Evolutionary conservation across 306 rosid species (phyloP).

Genomic region (Castanospermum australe): DNA sequence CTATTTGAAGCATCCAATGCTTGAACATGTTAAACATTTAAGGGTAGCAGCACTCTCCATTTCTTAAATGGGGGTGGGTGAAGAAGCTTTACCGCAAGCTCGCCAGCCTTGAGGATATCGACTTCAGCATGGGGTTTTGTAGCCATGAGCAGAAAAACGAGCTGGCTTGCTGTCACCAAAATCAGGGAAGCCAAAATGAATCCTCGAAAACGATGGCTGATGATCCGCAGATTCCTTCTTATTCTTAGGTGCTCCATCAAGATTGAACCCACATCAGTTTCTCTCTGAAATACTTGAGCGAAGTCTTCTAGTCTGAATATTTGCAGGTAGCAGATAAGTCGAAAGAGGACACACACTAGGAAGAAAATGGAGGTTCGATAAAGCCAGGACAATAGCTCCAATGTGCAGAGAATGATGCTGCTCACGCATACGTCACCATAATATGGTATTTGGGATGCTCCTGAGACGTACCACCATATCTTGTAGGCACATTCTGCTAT

Average conservation of each 20-base stretch:
- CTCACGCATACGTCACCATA: constrained; percentile 59
- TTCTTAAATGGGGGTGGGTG: background rate
- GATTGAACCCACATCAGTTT: constrained; percentile 69
- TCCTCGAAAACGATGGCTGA: constrained; percentile 80
- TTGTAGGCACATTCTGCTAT: constrained; percentile 66
- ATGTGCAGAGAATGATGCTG: constrained; percentile 40
- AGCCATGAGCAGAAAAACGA: constrained; percentile 57
- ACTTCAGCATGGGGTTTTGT: constrained; percentile 51
- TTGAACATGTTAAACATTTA: background rate
- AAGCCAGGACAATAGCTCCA: constrained; percentile 86
- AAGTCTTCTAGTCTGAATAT: constrained; percentile 69
- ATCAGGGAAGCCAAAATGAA: constrained; percentile 68
- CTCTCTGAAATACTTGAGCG: constrained; percentile 57
- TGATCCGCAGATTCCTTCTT: constrained; percentile 57
- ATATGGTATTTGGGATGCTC: constrained; percentile 60
- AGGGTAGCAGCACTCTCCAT: background rate
- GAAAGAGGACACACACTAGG: constrained; percentile 73
- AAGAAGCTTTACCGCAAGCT: constrained; percentile 64
- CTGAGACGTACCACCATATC: constrained; percentile 88
- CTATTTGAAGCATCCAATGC: background rate
- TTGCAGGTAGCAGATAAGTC: constrained; percentile 69
- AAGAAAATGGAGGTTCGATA: constrained; percentile 86
- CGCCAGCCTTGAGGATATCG: constrained; percentile 75
- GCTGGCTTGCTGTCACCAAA: constrained; percentile 83
- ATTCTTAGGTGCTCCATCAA: constrained; percentile 63